phyloP scores from a whole-genome alignment of 140 eudicot species.

The Flaveria floridana region DNA sequence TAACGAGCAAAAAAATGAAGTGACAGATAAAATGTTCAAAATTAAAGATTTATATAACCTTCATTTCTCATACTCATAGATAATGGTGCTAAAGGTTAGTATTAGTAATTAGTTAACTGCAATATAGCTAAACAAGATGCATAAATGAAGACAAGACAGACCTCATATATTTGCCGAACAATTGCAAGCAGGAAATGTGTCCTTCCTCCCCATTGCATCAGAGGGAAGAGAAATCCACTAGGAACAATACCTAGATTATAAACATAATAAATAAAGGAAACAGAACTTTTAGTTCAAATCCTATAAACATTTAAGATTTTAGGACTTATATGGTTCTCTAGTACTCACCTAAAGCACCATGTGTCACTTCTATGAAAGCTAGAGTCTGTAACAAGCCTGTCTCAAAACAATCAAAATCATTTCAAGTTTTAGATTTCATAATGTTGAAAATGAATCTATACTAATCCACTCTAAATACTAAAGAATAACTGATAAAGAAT shows the following conservation, averaged over 20 bases:
- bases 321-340: neutral
- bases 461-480: neutral
- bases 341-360: conserved; percentile 81
- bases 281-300: conserved; percentile 14
- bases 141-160: conserved; percentile 18
- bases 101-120: neutral
- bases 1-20: neutral
- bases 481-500: too few relatives aligned
- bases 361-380: conserved; percentile 84
- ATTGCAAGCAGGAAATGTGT: conserved; percentile 68
- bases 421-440: neutral
- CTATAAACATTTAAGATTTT: conserved; percentile 6
- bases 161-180: conserved; percentile 65
- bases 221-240: conserved; percentile 76
- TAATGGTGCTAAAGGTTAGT: neutral
- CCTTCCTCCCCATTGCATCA: conserved; percentile 98
- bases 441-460: neutral
- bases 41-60: neutral
- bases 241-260: conserved; percentile 74
- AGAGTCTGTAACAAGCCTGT: conserved; percentile 68
- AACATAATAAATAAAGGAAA: conserved; percentile 8
- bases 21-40: too few relatives aligned
- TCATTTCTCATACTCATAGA: neutral
- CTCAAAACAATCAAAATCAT: conserved; percentile 14
- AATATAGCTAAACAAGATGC: neutral